phyloP scores from a whole-genome alignment of 2,329 filamentous ascomycete genomes.

The Botryotinia convoluta region DNA sequence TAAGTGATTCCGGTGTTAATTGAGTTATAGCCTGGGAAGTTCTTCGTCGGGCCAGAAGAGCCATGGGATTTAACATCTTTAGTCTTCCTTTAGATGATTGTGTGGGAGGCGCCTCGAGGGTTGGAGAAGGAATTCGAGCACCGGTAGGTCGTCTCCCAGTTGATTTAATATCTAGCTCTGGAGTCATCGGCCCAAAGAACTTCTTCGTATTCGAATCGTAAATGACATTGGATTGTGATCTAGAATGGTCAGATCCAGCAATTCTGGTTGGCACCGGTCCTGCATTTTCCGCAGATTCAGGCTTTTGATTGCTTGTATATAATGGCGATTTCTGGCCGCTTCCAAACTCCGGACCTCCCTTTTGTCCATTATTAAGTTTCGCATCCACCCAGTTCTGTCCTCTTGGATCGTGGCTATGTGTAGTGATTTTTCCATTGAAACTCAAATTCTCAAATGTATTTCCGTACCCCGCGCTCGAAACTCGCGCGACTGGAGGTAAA shows the following conservation, averaged over 20 bases:
- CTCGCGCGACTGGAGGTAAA: constrained; percentile 43
- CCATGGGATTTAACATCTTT: constrained; percentile 43
- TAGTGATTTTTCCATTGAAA: constrained; percentile 4
- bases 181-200: constrained; percentile 21
- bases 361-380: constrained; percentile 20
- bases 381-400: constrained; percentile 12
- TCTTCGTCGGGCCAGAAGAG: constrained; percentile 37
- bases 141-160: constrained; percentile 31
- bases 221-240: constrained; percentile 23
- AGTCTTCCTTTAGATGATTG: constrained; percentile 34
- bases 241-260: constrained; percentile 25
- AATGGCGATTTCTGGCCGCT: constrained; percentile 26
- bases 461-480: constrained; percentile 36
- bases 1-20: constrained; percentile 31
- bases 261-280: constrained; percentile 20
- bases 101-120: constrained; percentile 31
- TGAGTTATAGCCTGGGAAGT: constrained; percentile 37
- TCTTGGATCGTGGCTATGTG: constrained; percentile 20
- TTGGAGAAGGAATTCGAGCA: constrained; percentile 32
- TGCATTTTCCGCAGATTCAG: constrained; percentile 33
- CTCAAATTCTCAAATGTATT: constrained; percentile 16
- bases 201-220: constrained; percentile 23
- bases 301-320: constrained; percentile 26
- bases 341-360: constrained; percentile 24
- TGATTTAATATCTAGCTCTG: constrained; percentile 28